Evolutionary conservation across 306 rosid species (phyloP).

Genomic region (Pueraria montana): DNA sequence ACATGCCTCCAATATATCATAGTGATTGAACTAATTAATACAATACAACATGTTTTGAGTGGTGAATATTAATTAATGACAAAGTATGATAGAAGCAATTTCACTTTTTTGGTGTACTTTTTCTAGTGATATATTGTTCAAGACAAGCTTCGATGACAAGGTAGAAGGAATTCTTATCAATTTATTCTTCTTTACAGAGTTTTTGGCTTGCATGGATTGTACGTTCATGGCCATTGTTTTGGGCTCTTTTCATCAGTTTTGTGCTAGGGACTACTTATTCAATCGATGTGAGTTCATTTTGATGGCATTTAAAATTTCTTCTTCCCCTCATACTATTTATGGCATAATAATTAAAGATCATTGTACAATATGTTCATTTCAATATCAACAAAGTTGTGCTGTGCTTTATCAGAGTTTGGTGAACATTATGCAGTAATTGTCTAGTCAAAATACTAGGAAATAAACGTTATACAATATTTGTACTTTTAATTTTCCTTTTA

Average conservation of each 20-base stretch:
- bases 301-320: background rate
- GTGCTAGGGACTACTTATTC: too few species aligned
- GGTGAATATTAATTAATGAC: background rate
- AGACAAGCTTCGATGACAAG: background rate
- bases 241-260: too few species aligned
- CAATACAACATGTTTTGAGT: background rate
- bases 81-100: background rate
- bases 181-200: too few species aligned
- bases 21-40: background rate
- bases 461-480: background rate
- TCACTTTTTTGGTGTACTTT: background rate
- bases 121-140: background rate
- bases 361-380: background rate
- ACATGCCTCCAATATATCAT: background rate
- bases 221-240: too few species aligned
- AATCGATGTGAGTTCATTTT: constrained; percentile 69
- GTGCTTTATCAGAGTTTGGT: background rate
- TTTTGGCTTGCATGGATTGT: too few species aligned
- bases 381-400: background rate
- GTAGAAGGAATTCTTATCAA: constrained; percentile 24
- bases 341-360: background rate
- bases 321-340: background rate
- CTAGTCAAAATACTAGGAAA: background rate
- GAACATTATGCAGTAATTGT: background rate
- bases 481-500: too few species aligned